Evolutionary conservation across 495 filamentous ascomycete species (phyloP), one percentile per base, ranked within the genome.

Genomic region (Penicillium silybi): DNA sequence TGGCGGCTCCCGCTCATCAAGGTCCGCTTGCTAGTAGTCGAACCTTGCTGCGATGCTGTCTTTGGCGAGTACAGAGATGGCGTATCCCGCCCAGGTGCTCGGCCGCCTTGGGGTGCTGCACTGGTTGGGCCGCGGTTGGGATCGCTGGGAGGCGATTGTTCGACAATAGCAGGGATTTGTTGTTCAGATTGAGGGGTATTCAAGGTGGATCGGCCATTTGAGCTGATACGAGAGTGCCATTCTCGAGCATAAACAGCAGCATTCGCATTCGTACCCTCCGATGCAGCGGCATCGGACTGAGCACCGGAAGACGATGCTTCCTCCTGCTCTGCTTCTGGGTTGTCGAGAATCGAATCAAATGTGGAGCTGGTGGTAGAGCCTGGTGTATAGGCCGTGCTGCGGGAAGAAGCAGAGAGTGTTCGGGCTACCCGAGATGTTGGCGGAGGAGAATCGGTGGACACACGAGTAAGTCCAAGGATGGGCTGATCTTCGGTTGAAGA

Each of bases 361-460:
- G 63, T 62, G 13, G 70, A 57, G 51, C 44, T 60, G n/a, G 61
- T 10, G 17, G 60, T 25, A 15, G 58, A 52, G 11, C 46, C 46
- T 7, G 67, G 57, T 15, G 61, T 20, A 22, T 58, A 56, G 13
- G 63, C 58, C 20, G 64, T 51, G 40, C 52, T 44, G 35, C 50
- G 58, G n/a, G 58, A 56, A 7, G 61, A 62, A 10, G 58, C 51
- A 41, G 71, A 70, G 40, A 55, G 65, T 20, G 73, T 47, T 22
- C 61, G 61, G 22, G 59, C 43, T 48, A 57, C 44, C 29, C 57
- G 62, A 37, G 46, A 58, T 26, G 53, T 44, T 37, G 64, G 67
- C 7, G 83, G 75, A 15, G 84, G 74, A 17, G 91, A 87, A 64
- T 96, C 91, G 7, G 90, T 90, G 57, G 88, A 83, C 1, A 89